Base-by-base conservation (phyloP, 2,329 filamentous ascomycete species). In the Lasiodiplodia sp. region DNA sequence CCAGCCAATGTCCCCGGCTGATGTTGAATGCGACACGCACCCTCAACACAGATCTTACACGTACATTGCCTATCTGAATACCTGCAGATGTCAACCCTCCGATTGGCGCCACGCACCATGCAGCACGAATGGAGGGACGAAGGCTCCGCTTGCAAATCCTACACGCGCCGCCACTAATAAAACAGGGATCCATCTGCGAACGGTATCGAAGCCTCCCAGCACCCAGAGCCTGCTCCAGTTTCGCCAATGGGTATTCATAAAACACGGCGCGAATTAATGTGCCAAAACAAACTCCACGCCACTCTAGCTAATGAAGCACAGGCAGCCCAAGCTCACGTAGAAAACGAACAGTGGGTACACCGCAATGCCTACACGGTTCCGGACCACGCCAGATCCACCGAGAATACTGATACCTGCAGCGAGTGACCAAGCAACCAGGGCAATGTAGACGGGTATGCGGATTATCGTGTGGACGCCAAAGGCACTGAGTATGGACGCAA, bases 281-380 rank as follows among this genome's bases (percentile, higher is more conserved):
- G 60, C 44, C 56, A 44, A 51, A 65, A 40, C 56, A 51, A 37
- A 14, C 4, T 11, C 55, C n/a, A 25, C 16, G 16, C 37, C 18
- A 21, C 23, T 38, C 78, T 88, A 97, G 83, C 94, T 97, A 79
- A 99, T 97, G 81, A 98, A 97, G 86, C 96, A 99, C 70, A 99
- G 87, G 79, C 94, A 97, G 66, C 94, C 95, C 73, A 99, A 85
- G 40, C 92, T 92, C 69, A 97, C 84, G 81, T 99, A 99, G 82
- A 98, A 99, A 60, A 98, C 91, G 78, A 97, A 92, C 66, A 99
- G 84, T 68, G 96, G 96, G 78, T 96, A 99, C 25, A 99, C 94
- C 21, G 96, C 96, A 76, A 99, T 90, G 28, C 91, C 93, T 58
- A 98, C 94, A 62, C 96, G 87, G 82, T 98, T 97, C 83, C 94